Base-by-base conservation (phyloP, 2,329 filamentous ascomycete species). In the Epichloe bromicola region DNA sequence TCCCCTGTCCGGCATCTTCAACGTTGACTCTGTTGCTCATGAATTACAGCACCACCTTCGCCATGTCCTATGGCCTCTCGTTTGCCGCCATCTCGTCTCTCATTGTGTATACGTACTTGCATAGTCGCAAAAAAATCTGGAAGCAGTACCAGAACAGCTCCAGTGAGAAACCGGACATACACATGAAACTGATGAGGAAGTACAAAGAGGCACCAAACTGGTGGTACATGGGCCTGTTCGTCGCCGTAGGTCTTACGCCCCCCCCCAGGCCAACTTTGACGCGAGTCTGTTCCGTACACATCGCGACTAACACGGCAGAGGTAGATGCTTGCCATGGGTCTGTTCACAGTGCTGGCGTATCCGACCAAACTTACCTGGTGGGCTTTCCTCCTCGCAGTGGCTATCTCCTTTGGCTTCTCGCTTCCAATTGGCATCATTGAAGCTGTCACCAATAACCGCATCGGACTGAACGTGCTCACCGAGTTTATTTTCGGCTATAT, bases 401-500 rank as follows among this genome's bases (percentile, higher is more conserved):
- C 74, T 48, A 81, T 88, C 52, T 78, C 83, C 0, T 76, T 79
- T 51, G 65, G 73, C 8, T 87, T 85, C 62, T 71, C 81, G 8
- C 65, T 87, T 12, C 83, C 83, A 0, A 82, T 82, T 45, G 80
- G 80, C 40, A 85, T 87, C 53, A 79, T 88, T 36, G 76, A 85
- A 59, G 85, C 82, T 38, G 73, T 82, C 4, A 85, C 84, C 4
- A 81, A 86, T 60, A 82, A 83, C 63, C 70, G 86, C 68, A 81
- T 87, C 38, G 83, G 82, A 2, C 70, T 88, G 37, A 88, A 88
- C 55, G 83, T 89, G 26, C 69, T 88, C 55, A 86, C 83, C 1
- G 84, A 87, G 66, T 86, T 88, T 56, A 69, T 89, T 4, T 80
- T 81, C 53, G 85, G 85, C 1, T 88, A 88, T 59, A 85, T 88